A percentile compares a stretch with the other conserved stretches of the same genome.
phyloP scores from a whole-genome alignment of 2,329 filamentous ascomycete genomes.

The Sporothrix euskadiensis region DNA sequence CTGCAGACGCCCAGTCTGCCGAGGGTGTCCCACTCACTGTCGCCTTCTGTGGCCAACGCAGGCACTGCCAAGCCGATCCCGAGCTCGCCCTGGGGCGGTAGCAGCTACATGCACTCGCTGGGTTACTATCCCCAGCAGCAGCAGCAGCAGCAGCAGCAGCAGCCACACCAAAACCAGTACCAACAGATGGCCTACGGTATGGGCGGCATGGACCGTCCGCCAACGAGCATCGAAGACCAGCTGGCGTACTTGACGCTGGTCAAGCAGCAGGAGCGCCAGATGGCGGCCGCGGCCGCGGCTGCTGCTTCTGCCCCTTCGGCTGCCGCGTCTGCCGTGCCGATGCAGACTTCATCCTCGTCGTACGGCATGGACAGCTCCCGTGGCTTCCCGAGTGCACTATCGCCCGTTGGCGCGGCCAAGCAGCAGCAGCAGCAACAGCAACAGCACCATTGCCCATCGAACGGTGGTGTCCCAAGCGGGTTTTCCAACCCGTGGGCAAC shows the following conservation, averaged over 20 bases:
- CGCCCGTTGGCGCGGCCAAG: constrained; percentile 28
- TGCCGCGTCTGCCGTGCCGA: not conserved
- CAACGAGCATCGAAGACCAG: constrained; percentile 30
- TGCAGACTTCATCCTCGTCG: constrained; percentile 10
- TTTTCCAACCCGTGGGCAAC: constrained; percentile 23
- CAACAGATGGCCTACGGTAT: not conserved
- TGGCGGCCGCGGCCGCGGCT: not conserved
- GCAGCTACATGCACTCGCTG: constrained; percentile 19
- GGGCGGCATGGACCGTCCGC: constrained; percentile 14
- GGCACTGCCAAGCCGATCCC: constrained; percentile 42
- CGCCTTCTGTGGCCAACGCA: not conserved
- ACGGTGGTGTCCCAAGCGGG: not conserved
- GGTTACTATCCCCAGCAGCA: constrained; percentile 20
- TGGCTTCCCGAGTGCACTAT: constrained; percentile 32
- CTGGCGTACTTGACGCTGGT: constrained; percentile 27
- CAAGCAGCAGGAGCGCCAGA: constrained; percentile 24
- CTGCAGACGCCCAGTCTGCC: constrained; percentile 37
- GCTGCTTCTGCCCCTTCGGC: not conserved
- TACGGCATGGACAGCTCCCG: constrained; percentile 26
- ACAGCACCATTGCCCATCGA: not conserved
- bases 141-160: not conserved
- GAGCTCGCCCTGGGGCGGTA: constrained; percentile 50
- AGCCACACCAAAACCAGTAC: not conserved
- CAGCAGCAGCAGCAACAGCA: not conserved
- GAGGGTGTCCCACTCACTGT: not conserved